These are phyloP conservation scores for Leucocoprinus birnbaumii DNA, from an alignment of 768 basidiomycete genomes.

Conservation along the genomic window DNA sequence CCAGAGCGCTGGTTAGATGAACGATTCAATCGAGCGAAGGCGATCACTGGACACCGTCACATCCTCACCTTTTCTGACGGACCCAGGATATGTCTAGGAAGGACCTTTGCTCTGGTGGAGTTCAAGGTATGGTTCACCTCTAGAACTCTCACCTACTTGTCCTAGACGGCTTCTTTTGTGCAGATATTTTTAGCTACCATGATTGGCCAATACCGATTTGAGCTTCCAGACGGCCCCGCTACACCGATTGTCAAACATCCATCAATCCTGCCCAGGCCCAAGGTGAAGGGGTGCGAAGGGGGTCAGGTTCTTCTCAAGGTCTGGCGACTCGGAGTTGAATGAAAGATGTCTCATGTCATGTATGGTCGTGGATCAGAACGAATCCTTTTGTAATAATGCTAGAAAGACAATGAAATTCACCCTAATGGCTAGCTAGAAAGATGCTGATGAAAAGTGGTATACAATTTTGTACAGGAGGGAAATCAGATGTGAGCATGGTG, in stretches of 20 bases:
- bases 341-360: background rate
- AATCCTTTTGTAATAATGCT: too few relatives aligned
- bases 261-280: constrained; percentile 35
- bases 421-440: too few relatives aligned
- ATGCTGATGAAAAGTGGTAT: background rate
- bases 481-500: background rate
- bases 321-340: constrained; percentile 21
- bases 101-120: constrained; percentile 42
- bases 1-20: constrained; percentile 63
- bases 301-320: constrained; percentile 33
- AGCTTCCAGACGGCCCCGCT: constrained; percentile 35
- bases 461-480: constrained; percentile 3
- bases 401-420: too few relatives aligned
- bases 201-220: constrained; percentile 39
- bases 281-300: constrained; percentile 30
- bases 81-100: constrained; percentile 47
- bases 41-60: constrained; percentile 47
- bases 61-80: constrained; percentile 52
- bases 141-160: too few relatives aligned
- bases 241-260: constrained; percentile 34
- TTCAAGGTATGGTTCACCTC: constrained; percentile 30
- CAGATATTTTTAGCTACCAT: constrained; percentile 43
- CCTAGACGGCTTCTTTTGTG: background rate
- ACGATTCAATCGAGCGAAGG: constrained; percentile 26
- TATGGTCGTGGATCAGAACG: too few relatives aligned